Percentiles rank a stretch among this genome's conserved stretches.
Conservation (phyloP, 2,329 filamentous ascomycete genomes). For the Aspergillus tubingensis region DNA sequence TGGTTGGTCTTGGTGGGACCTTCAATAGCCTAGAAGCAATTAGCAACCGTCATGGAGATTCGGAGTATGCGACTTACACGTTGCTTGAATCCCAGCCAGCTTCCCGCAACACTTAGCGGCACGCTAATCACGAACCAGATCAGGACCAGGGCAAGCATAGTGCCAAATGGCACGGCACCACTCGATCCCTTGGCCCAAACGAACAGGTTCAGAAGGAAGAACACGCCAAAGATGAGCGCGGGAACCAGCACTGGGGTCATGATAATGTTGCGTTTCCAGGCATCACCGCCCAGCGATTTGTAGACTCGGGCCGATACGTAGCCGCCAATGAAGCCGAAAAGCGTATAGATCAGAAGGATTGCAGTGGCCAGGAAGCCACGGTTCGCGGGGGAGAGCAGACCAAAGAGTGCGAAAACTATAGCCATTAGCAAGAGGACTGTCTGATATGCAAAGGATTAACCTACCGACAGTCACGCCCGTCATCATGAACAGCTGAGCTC, state of each 20-base stretch:
- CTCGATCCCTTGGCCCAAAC: slow-evolving; percentile 91
- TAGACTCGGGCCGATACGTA: slow-evolving; percentile 89
- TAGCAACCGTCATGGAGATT: slow-evolving; percentile 3
- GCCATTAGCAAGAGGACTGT: slow-evolving; percentile 10
- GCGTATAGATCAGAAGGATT: slow-evolving; percentile 87
- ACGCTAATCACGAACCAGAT: slow-evolving; percentile 99
- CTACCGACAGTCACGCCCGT: slow-evolving; percentile 81
- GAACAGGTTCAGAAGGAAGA: slow-evolving; percentile 95
- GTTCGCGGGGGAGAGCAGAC: slow-evolving; percentile 93
- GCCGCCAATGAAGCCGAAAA: slow-evolving; percentile 89
- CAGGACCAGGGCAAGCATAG: slow-evolving; percentile 87
- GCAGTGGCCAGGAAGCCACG: slow-evolving; percentile 91
- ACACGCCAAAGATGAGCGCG: slow-evolving; percentile 78
- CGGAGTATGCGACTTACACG: slow-evolving; percentile 37
- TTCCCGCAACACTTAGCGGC: slow-evolving; percentile 83
- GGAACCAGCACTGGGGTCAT: slow-evolving; percentile 86
- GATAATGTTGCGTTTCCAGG: slow-evolving; percentile 91
- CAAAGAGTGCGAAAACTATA: slow-evolving; percentile 78
- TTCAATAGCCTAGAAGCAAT: slow-evolving; percentile 58
- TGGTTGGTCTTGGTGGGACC: slow-evolving; percentile 93
- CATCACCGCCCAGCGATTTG: slow-evolving; percentile 88
- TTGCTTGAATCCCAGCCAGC: slow-evolving; percentile 88
- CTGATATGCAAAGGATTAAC: slow-evolving; percentile 18
- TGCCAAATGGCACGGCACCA: slow-evolving; percentile 92
- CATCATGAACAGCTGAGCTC: slow-evolving; percentile 97